Conservation (phyloP, 257 asterid species). For the Perilla frutescens region DNA sequence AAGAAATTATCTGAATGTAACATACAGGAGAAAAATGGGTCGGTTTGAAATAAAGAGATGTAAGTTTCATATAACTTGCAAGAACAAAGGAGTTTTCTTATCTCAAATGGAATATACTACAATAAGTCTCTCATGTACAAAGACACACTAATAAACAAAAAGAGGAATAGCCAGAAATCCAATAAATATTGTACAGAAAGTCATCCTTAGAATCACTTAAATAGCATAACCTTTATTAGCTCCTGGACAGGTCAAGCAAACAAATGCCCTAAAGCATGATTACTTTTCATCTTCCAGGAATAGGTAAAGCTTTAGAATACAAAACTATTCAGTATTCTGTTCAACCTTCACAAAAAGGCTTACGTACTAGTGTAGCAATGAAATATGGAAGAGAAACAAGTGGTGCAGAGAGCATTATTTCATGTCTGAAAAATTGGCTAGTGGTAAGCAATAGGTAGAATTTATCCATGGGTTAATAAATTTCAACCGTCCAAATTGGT, state of each 20-base stretch:
- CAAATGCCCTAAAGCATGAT: slow-evolving; percentile 6
- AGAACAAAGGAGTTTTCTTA: background rate
- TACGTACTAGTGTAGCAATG: background rate
- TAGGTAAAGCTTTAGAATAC: background rate
- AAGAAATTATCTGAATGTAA: background rate
- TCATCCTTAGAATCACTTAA: background rate
- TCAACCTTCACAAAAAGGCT: slow-evolving; percentile 4
- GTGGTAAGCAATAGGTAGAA: background rate
- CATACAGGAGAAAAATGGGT: background rate
- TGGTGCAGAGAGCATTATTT: background rate
- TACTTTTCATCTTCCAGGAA: background rate
- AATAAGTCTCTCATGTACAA: background rate
- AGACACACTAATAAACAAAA: background rate
- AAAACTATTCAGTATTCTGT: background rate
- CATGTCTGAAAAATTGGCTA: background rate
- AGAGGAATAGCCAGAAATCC: background rate
- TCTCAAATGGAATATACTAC: background rate
- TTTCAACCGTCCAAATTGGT: background rate
- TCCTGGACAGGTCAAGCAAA: background rate
- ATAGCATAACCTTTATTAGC: background rate
- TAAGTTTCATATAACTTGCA: background rate
- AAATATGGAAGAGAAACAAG: slow-evolving; percentile 7
- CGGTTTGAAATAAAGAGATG: background rate
- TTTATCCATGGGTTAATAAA: background rate
- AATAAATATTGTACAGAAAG: background rate